Base-by-base conservation (phyloP, 2,329 filamentous ascomycete species). In the Acrocalymma vagum region DNA sequence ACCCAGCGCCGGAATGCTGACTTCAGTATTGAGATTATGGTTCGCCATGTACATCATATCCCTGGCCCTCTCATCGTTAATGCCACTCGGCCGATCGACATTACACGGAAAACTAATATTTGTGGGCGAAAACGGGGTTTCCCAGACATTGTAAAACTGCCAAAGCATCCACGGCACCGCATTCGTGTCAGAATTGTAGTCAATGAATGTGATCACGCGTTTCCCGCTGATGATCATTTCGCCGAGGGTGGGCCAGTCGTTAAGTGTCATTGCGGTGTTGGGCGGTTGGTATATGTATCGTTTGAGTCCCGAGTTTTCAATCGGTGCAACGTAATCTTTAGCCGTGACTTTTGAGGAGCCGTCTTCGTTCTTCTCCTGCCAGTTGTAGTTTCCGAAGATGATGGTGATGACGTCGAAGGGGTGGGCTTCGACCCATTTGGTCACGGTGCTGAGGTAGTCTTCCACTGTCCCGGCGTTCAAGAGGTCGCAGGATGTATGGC, bases 391-490 rank as follows among this genome's bases (percentile, higher is more conserved):
- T 42, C 87, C 91, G 28, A 97, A 84, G 21, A 97, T 76, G 55
- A 96, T 85, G 2, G 91, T 95, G 16, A 97, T 80, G 4, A 96
- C 88, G 47, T 97, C 93, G 72, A 90, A 94, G 0, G 91, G 92
- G 56, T 96, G 86, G 1, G 65, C 60, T 10, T 80, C 78, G 2
- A 96, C 83, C 92, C 92, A 97, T 33, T 75, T 67, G 17, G 78
- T 78, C 8, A 96, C 87, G 3, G 78, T 77, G 7, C 74, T 75
- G 18, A 96, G 82, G 74, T 90, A 95, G 36, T 82, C 76, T 43
- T 86, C 84, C 26, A 94, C 86, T 3, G 89, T 85, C 0, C 93
- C 93, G 5, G 84, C 88, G 55, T 96, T 87, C 18, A 96, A 80
- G 3, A 96, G 76, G 55, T 93, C 83, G 72, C 93, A 97, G 25